Conservation (phyloP, 1,284 basidiomycete genomes). For the Pisolithus thermaeus region DNA sequence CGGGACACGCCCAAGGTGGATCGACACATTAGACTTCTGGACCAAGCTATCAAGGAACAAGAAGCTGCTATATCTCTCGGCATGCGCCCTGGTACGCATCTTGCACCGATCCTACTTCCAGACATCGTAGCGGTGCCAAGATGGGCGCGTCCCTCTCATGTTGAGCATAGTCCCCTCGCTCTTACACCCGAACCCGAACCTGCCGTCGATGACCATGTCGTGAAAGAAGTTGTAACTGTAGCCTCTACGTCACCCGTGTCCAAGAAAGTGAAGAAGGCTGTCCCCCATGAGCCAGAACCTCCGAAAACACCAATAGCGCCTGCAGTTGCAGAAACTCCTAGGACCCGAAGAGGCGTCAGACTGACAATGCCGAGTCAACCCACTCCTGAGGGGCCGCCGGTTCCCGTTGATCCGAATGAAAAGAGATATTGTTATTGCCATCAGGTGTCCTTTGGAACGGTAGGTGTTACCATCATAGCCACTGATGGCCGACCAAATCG, state of each 20-base stretch:
- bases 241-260: conserved; percentile 12
- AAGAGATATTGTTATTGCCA: conserved; percentile 73
- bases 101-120: conserved; percentile 51
- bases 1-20: conserved; percentile 41
- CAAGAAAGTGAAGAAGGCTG: conserved; percentile 18
- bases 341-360: conserved; percentile 28
- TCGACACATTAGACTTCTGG: conserved; percentile 65
- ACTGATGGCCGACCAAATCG: neutral
- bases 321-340: conserved; percentile 2
- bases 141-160: conserved; percentile 39
- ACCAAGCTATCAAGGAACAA: conserved; percentile 70
- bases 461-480: conserved; percentile 30
- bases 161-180: conserved; percentile 38
- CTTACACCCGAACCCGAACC: conserved; percentile 23
- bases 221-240: conserved; percentile 8
- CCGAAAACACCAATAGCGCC: conserved; percentile 11
- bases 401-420: conserved; percentile 42
- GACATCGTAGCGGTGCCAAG: conserved; percentile 49
- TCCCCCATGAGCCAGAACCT: conserved; percentile 12
- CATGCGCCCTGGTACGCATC: conserved; percentile 45
- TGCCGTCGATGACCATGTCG: conserved; percentile 16
- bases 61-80: conserved; percentile 54
- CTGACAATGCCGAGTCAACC: conserved; percentile 36
- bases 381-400: conserved; percentile 11
- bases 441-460: conserved; percentile 70